phyloP scores from a whole-genome alignment of 495 filamentous ascomycete species.

The Amphirosellinia nigrospora region DNA sequence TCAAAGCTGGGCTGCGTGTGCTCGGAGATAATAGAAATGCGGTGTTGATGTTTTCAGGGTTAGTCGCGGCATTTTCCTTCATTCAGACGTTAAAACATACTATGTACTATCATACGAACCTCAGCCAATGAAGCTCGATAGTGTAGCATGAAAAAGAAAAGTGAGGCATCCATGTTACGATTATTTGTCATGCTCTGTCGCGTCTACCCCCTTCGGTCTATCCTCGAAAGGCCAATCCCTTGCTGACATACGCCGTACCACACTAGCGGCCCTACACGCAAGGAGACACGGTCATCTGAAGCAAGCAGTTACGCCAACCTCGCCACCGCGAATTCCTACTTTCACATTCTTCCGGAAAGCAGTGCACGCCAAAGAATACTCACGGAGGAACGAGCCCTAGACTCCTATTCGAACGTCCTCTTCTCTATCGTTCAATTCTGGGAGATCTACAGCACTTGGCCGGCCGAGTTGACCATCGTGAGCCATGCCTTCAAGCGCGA shows the following conservation, averaged over 20 bases:
- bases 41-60: constrained; percentile 75
- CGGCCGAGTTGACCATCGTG: constrained; percentile 66
- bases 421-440: constrained; percentile 71
- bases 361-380: constrained; percentile 24
- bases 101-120: background rate
- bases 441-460: constrained; percentile 52
- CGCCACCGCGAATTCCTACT: constrained; percentile 48
- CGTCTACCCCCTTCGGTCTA: too few relatives aligned
- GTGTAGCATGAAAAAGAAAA: background rate
- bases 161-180: background rate
- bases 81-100: background rate
- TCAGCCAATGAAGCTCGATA: constrained; percentile 10
- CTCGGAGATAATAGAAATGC: constrained; percentile 48
- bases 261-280: constrained; percentile 67
- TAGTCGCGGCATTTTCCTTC: constrained; percentile 31
- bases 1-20: constrained; percentile 63
- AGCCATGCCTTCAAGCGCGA: constrained; percentile 76
- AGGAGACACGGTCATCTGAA: constrained; percentile 62
- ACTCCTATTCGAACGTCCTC: constrained; percentile 79
- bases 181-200: constrained; percentile 4
- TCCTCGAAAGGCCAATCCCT: background rate
- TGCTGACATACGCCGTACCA: constrained; percentile 21
- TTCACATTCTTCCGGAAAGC: constrained; percentile 32
- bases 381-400: constrained; percentile 69
- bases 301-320: constrained; percentile 68